These are phyloP conservation scores for Stentor coeruleus DNA, from an alignment of 73 alveolate species.

Conservation along the genomic window DNA sequence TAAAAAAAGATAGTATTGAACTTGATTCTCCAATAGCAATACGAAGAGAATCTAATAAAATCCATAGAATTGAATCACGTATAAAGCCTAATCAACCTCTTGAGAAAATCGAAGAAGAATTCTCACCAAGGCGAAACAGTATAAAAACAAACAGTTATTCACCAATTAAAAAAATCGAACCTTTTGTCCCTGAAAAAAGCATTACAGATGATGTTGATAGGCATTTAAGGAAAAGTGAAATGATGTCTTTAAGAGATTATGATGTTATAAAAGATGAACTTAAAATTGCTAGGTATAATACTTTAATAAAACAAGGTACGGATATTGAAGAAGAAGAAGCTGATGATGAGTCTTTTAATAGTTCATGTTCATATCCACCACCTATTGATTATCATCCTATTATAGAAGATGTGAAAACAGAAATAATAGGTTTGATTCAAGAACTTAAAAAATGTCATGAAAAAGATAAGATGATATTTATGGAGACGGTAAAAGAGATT, in stretches of 20 bases:
- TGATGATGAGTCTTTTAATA: not conserved
- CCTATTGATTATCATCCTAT: not conserved
- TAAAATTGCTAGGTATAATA: not conserved
- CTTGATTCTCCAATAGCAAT: not conserved
- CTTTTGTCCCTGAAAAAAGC: too few species aligned
- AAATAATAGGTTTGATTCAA: not conserved
- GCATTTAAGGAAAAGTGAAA: not conserved
- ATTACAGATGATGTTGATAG: not conserved
- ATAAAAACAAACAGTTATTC: too few species aligned
- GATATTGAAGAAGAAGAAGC: not conserved
- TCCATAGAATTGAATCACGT: too few species aligned
- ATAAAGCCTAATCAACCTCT: not conserved
- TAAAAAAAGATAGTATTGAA: not conserved
- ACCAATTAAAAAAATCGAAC: too few species aligned
- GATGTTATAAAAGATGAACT: not conserved
- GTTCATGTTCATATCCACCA: not conserved
- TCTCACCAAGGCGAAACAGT: not conserved
- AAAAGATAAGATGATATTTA: not conserved
- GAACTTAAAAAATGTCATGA: not conserved
- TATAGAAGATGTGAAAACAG: not conserved
- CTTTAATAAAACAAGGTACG: not conserved
- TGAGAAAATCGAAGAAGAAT: not conserved
- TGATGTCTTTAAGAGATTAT: not conserved
- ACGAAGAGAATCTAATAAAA: not conserved
- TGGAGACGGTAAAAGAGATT: not conserved